phyloP scores from a whole-genome alignment of 495 filamentous ascomycete species.

The Sporormia fimetaria region DNA sequence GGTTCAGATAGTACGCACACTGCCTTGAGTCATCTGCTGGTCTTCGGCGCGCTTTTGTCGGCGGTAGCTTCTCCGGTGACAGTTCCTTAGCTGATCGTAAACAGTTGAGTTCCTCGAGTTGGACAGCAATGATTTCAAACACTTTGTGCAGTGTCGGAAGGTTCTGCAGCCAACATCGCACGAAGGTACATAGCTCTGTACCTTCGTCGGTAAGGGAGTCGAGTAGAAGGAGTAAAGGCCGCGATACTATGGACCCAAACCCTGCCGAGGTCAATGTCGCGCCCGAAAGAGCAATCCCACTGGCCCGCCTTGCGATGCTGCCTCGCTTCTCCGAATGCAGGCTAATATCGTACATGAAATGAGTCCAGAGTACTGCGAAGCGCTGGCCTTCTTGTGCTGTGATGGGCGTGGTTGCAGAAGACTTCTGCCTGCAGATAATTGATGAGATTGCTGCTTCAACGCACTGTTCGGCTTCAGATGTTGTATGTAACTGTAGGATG shows the following conservation, averaged over 20 bases:
- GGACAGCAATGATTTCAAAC: conserved; percentile 17
- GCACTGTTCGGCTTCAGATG: conserved; percentile 43
- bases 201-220: conserved; percentile 66
- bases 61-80: neutral
- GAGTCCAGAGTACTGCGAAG: conserved; percentile 32
- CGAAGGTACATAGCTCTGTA: conserved; percentile 61
- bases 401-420: neutral
- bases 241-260: conserved; percentile 61
- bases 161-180: conserved; percentile 72
- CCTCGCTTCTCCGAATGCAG: conserved; percentile 20
- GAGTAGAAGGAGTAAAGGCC: conserved; percentile 71
- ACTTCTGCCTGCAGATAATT: conserved; percentile 46
- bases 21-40: conserved; percentile 59
- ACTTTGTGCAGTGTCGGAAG: conserved; percentile 54
- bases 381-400: conserved; percentile 9
- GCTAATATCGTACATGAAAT: conserved; percentile 27
- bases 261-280: conserved; percentile 35
- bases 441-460: conserved; percentile 73
- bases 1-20: conserved; percentile 66
- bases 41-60: neutral
- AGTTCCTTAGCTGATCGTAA: conserved; percentile 23
- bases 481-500: conserved; percentile 71
- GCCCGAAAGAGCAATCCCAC: conserved; percentile 24
- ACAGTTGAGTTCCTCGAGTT: conserved; percentile 20
- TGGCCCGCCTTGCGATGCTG: conserved; percentile 11